Base-by-base conservation (phyloP, 2,329 filamentous ascomycete species). In the Exophiala sp. region DNA sequence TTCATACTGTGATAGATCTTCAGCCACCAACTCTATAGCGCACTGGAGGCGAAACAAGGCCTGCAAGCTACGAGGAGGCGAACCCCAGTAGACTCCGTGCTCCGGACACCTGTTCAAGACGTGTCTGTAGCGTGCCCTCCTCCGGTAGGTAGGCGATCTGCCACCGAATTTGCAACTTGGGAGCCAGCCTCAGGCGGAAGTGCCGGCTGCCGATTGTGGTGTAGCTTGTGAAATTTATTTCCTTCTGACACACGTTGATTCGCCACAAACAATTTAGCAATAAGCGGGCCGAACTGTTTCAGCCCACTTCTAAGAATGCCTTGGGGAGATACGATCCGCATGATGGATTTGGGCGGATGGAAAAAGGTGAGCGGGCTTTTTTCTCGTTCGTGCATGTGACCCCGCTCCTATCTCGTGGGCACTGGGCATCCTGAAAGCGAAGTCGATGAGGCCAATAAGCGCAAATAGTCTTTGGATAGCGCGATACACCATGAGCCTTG, bases 171-270 rank as follows among this genome's bases (percentile, higher is more conserved):
- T 47, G 41, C 41, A 20, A 43, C 9, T 24, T 18, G 16, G 49
- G 50, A 40, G 35, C 57, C 57, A 56, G 57, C 47, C 53, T 57
- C 51, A 11, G 57, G 46, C 57, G 57, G 57, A 60, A 57, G 51
- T 20, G 49, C 53, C 57, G 57, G 57, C 52, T 46, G 45, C 57
- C 54, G 54, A 50, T 51, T 55, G 20, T 42, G 21, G 21, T 57
- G 57, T 60, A 54, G 57, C 57, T 60, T 54, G 48, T 44, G 44
- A 47, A 51, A 36, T 36, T 49, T 53, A 50, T 51, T 47, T 44
- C 41, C 35, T 41, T 44, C 39, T 41, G 50, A 44, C 57, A 48
- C 47, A 20, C 38, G n/a, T 7, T 51, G 42, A 57, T 54, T 59
- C 57, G 57, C 57, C 57, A 57, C 54, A 52, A 40, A 36, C 39